A percentile compares a stretch with the other conserved stretches of the same genome.
phyloP scores from a whole-genome alignment of 345 rosid species.

The Euphorbia tirucalli region DNA sequence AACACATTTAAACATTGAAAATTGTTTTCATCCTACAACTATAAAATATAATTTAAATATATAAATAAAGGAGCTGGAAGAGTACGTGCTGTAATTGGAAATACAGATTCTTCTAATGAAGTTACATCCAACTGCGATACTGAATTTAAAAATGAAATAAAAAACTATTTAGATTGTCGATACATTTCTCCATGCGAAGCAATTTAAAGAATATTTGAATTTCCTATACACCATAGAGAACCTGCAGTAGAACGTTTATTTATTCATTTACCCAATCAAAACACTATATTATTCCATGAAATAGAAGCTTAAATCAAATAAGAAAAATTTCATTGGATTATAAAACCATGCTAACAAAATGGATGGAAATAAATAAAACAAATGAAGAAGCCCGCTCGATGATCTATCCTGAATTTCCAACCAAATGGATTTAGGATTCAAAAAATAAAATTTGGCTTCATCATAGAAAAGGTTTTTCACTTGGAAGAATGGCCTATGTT shows the following conservation, averaged over 20 bases:
- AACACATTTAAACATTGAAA: background rate
- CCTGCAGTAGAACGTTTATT: background rate
- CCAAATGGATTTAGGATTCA: background rate
- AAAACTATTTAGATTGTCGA: background rate
- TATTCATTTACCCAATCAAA: background rate
- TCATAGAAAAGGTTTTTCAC: background rate
- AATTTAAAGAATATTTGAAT: background rate
- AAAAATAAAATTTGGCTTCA: too few relatives aligned
- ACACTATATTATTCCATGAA: fast-evolving
- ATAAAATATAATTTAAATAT: background rate
- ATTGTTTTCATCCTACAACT: background rate
- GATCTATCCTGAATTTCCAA: background rate
- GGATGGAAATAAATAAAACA: background rate
- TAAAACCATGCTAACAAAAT: background rate
- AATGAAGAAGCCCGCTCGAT: background rate
- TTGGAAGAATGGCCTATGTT: background rate
- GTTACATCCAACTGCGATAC: background rate
- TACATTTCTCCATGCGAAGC: background rate
- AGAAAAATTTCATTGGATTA: too few relatives aligned
- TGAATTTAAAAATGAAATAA: background rate
- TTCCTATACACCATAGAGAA: background rate
- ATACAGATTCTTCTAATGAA: too few relatives aligned
- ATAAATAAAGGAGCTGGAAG: background rate
- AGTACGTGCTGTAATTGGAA: background rate
- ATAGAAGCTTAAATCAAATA: background rate